A percentile compares a stretch with the other conserved stretches of the same genome.
phyloP scores from a whole-genome alignment of 176 grass and related monocot genomes.

The Luzula sylvatica region DNA sequence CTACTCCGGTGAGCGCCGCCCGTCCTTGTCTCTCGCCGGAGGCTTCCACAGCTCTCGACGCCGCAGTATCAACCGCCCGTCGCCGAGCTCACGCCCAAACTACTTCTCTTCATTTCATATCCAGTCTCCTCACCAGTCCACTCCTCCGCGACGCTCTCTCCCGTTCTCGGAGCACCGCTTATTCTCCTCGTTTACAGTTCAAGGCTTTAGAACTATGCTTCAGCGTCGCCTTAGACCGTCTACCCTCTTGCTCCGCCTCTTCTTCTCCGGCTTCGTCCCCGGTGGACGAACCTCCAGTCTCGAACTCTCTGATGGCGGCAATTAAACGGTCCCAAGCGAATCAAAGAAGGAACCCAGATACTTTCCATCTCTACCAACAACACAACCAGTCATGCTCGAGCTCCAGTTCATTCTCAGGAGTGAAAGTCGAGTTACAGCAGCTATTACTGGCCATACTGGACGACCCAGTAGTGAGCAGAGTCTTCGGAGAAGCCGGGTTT shows the following conservation, averaged over 20 bases:
- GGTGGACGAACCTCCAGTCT: conserved; percentile 44
- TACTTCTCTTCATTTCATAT: conserved; percentile 32
- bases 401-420: conserved; percentile 25
- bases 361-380: conserved; percentile 75
- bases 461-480: conserved; percentile 82
- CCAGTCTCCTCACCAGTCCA: conserved; percentile 25
- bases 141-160: conserved; percentile 68
- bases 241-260: conserved; percentile 30
- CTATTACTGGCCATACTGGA: conserved; percentile 77
- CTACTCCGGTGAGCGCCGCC: conserved; percentile 23
- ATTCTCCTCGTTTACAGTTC: conserved; percentile 68
- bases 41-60: conserved; percentile 27
- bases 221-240: conserved; percentile 56
- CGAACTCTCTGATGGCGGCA: conserved; percentile 91
- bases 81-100: conserved; percentile 35
- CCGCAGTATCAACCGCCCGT: conserved; percentile 13
- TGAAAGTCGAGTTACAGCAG: conserved; percentile 76
- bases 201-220: conserved; percentile 86
- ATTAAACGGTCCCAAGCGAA: conserved; percentile 86
- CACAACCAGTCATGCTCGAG: not conserved
- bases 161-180: conserved; percentile 52
- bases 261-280: not conserved
- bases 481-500: conserved; percentile 83
- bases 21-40: conserved; percentile 26
- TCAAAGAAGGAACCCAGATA: conserved; percentile 54